A percentile compares a stretch with the other conserved stretches of the same genome.
These are phyloP conservation scores for Microcera coccophila DNA, from an alignment of 2,329 filamentous ascomycete species.

Conservation along the genomic window DNA sequence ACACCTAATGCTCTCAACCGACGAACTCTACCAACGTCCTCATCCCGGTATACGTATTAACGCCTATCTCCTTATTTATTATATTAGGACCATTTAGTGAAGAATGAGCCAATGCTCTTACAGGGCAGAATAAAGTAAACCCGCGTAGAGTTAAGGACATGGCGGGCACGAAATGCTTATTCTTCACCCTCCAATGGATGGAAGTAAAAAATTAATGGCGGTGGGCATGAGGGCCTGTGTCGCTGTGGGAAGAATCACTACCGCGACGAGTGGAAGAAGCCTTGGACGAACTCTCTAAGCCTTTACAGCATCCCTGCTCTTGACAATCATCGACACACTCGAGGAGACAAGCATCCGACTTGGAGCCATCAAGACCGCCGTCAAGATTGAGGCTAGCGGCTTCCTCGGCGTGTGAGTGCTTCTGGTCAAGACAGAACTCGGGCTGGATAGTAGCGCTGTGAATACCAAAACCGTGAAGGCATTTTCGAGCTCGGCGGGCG, in stretches of 20 bases:
- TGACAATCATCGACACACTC: constrained; percentile 41
- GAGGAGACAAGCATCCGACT: constrained; percentile 44
- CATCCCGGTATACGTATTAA: constrained; percentile 9
- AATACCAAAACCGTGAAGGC: constrained; percentile 92
- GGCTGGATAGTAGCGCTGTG: constrained; percentile 97
- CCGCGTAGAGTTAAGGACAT: too few relatives aligned
- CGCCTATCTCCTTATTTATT: constrained; percentile 20
- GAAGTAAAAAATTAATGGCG: too few relatives aligned
- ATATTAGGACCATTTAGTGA: constrained; percentile 13
- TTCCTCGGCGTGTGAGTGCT: constrained; percentile 39
- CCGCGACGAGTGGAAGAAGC: constrained; percentile 35
- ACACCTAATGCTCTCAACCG: constrained; percentile 1
- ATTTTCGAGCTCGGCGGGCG: constrained; percentile 75
- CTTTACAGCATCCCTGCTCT: constrained; percentile 31
- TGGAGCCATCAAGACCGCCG: constrained; percentile 27
- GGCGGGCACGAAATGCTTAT: too few relatives aligned
- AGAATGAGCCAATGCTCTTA: constrained; percentile 4
- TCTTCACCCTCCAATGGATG: too few relatives aligned
- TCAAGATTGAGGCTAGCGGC: constrained; percentile 35
- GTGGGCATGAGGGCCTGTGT: too few relatives aligned
- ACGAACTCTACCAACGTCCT: constrained; percentile 1
- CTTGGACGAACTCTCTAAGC: constrained; percentile 30
- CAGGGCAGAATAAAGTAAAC: constrained; percentile 2
- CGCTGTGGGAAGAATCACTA: constrained; percentile 32
- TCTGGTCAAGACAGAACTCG: constrained; percentile 65